phyloP scores from a whole-genome alignment of 768 basidiomycete genomes.

The Lactarius tabidus region DNA sequence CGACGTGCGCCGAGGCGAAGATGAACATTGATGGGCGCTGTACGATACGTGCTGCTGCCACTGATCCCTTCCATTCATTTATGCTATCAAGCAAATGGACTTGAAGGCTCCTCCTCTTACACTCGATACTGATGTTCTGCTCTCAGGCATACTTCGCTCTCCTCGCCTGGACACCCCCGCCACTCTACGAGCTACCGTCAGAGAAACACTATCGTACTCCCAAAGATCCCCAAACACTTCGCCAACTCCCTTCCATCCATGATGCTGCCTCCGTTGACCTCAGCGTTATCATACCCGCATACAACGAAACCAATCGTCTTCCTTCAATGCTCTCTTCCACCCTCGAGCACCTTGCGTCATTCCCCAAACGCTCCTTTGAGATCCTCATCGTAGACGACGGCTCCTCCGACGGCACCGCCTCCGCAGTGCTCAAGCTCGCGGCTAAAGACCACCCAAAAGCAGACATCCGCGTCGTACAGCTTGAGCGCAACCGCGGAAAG shows the following conservation, averaged over 20 bases:
- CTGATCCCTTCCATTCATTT: conserved; percentile 29
- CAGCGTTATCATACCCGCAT: conserved; percentile 84
- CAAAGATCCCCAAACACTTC: conserved; percentile 48
- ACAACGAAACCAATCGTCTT: conserved; percentile 84
- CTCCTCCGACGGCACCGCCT: conserved; percentile 69
- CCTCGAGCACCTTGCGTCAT: conserved; percentile 54
- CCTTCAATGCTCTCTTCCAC: conserved; percentile 78
- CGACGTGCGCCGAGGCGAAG: conserved; percentile 55
- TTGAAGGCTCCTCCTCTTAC: background rate
- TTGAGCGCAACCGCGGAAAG: conserved; percentile 84
- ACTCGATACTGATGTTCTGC: conserved; percentile 21
- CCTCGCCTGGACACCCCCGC: conserved; percentile 68
- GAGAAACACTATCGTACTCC: conserved; percentile 67
- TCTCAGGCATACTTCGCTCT: conserved; percentile 65
- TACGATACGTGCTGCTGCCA: conserved; percentile 36
- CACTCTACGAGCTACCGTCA: conserved; percentile 56
- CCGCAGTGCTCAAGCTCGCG: conserved; percentile 61
- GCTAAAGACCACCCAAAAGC: conserved; percentile 43
- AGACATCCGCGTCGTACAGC: conserved; percentile 72
- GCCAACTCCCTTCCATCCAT: conserved; percentile 53
- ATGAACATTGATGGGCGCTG: conserved; percentile 59
- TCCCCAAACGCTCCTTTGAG: conserved; percentile 57
- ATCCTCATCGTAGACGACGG: conserved; percentile 91
- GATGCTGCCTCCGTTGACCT: conserved; percentile 62
- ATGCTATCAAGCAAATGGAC: background rate